These are phyloP conservation scores for Asparagopsis taxiformis DNA, from an alignment of 31 red algal species.

Conservation along the genomic window DNA sequence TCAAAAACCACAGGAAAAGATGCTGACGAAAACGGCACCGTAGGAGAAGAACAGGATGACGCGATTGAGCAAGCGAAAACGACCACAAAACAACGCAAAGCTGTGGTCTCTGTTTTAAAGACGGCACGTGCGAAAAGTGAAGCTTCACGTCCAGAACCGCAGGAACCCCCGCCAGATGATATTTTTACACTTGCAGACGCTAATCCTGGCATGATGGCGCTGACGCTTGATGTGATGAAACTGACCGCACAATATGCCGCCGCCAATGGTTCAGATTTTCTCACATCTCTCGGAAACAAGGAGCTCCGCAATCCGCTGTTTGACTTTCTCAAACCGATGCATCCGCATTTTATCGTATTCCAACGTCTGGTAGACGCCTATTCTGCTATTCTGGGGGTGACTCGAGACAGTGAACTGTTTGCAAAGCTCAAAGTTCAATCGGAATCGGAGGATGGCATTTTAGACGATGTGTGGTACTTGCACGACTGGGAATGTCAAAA, in stretches of 20 bases:
- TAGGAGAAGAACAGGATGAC: neutral
- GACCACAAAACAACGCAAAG: conserved; percentile 19
- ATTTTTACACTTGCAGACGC: conserved; percentile 31
- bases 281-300: conserved; percentile 13
- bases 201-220: conserved; percentile 15
- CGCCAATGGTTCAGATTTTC: conserved; percentile 41
- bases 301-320: conserved; percentile 78
- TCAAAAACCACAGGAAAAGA: neutral
- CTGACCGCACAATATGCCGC: conserved; percentile 80
- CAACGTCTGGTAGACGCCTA: conserved; percentile 59
- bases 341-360: conserved; percentile 73
- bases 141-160: conserved; percentile 41
- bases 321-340: conserved; percentile 74
- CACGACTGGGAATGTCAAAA: conserved; percentile 66
- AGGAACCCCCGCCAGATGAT: conserved; percentile 63
- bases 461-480: conserved; percentile 49
- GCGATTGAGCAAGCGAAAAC: neutral
- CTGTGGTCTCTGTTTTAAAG: conserved; percentile 61
- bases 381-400: conserved; percentile 11
- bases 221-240: conserved; percentile 74
- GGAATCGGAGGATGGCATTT: conserved; percentile 12
- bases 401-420: neutral
- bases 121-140: conserved; percentile 39
- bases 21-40: neutral
- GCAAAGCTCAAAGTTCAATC: conserved; percentile 5